Conservation (phyloP, 257 asterid species). For the Sherardia arvensis region DNA sequence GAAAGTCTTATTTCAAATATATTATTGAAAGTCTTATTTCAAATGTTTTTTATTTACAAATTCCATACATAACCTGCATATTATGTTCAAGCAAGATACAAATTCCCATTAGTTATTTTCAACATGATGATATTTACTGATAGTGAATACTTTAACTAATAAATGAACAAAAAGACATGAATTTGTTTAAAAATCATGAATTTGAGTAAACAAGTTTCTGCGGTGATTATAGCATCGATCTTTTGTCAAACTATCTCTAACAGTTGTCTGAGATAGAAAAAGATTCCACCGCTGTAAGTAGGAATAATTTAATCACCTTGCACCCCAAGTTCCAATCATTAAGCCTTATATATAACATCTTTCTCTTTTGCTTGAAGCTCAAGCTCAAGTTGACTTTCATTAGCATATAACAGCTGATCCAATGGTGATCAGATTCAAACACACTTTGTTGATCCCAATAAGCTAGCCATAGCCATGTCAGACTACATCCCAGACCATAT, state of each 20-base stretch:
- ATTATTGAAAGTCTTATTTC: not conserved
- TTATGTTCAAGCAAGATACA: too few species aligned
- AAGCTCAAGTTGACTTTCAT: not conserved
- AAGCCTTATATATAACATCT: too few species aligned
- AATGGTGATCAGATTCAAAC: not conserved
- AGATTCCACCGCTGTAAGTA: not conserved
- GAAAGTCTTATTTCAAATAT: not conserved
- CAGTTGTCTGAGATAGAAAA: too few species aligned
- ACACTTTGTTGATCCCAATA: not conserved
- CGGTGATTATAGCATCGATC: too few species aligned
- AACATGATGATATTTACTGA: too few species aligned
- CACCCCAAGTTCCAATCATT: not conserved
- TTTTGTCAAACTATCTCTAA: too few species aligned
- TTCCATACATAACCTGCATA: not conserved
- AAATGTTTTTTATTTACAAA: too few species aligned
- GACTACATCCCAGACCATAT: not conserved
- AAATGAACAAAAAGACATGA: too few species aligned
- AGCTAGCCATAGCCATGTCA: not conserved
- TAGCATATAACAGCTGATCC: not conserved
- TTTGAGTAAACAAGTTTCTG: too few species aligned
- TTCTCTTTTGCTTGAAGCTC: not conserved
- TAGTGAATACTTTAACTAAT: too few species aligned
- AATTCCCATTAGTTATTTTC: too few species aligned
- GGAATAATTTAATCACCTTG: not conserved
- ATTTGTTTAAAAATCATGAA: too few species aligned